These are phyloP conservation scores for Boechera divaricarpa DNA, from an alignment of 345 rosid species.

Conservation along the genomic window DNA sequence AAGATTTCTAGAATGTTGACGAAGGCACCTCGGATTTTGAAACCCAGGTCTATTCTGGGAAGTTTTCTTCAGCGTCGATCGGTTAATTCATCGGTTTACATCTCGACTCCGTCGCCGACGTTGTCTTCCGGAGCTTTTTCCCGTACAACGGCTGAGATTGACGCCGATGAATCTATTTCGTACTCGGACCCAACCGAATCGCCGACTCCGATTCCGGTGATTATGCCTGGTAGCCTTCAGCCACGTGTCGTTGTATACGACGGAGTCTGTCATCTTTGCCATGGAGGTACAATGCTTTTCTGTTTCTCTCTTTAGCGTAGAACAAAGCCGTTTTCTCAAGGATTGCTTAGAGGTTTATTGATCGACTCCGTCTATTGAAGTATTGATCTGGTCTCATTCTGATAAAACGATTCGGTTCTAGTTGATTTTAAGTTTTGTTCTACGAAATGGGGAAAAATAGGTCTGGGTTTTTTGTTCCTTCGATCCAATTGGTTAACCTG, in stretches of 20 bases:
- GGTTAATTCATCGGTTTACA: slow-evolving; percentile 23
- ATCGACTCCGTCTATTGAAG: slow-evolving; percentile 6
- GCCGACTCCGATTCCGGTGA: slow-evolving; percentile 43
- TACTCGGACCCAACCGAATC: slow-evolving; percentile 45
- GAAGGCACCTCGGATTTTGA: slow-evolving; percentile 39
- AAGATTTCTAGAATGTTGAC: slow-evolving; percentile 33
- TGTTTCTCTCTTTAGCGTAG: background rate
- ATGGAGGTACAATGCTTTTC: slow-evolving; percentile 60
- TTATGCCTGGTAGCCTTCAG: slow-evolving; percentile 63
- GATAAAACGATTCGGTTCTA: too few relatives aligned
- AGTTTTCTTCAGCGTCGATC: slow-evolving; percentile 15
- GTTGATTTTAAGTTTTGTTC: background rate
- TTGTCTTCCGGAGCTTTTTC: slow-evolving; percentile 40
- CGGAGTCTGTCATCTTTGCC: slow-evolving; percentile 98
- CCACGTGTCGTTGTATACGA: slow-evolving; percentile 93
- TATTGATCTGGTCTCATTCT: background rate
- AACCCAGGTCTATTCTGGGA: slow-evolving; percentile 31
- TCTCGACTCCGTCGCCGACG: slow-evolving; percentile 35
- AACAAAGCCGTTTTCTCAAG: background rate
- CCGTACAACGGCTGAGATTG: slow-evolving; percentile 48
- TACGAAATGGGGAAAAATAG: background rate
- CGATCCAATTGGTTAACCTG: slow-evolving; percentile 16
- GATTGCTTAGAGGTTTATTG: background rate
- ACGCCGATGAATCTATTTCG: slow-evolving; percentile 45
- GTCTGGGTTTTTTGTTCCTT: background rate